Evolutionary conservation across 2,329 filamentous ascomycete species (phyloP).

Genomic region (Xylariaceae sp.): DNA sequence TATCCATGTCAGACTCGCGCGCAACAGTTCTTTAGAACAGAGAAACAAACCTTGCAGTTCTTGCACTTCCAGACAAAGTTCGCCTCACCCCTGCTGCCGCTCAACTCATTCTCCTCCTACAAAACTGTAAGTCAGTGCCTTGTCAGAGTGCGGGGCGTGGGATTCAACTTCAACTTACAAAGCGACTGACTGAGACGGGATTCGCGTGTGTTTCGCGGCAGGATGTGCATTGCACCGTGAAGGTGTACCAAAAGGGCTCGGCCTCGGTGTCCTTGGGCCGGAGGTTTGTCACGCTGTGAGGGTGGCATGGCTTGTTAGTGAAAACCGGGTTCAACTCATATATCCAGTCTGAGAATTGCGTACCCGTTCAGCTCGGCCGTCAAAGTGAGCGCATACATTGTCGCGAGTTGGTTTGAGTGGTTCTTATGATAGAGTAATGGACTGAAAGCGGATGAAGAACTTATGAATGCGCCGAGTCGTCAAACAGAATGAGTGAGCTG

Average conservation of each 20-base stretch:
- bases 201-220: conserved; percentile 89
- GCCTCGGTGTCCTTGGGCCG: conserved; percentile 76
- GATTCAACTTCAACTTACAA: conserved; percentile 54
- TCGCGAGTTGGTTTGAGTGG: conserved; percentile 13
- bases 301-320: conserved; percentile 9
- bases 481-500: background rate
- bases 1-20: background rate
- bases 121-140: conserved; percentile 4
- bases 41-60: conserved; percentile 74
- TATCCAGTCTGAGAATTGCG: conserved; percentile 17
- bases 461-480: background rate
- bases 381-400: conserved; percentile 61
- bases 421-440: background rate
- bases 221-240: conserved; percentile 97
- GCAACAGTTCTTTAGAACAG: background rate
- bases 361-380: conserved; percentile 68
- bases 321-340: background rate
- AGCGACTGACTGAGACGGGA: conserved; percentile 77
- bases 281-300: conserved; percentile 76
- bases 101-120: conserved; percentile 84
- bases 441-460: too few species aligned
- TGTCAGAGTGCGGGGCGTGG: background rate
- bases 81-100: conserved; percentile 87
- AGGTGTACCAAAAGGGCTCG: conserved; percentile 90
- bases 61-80: conserved; percentile 99